Base-by-base conservation (phyloP, 106 monocot species). In the Dioscorea dumetorum region DNA sequence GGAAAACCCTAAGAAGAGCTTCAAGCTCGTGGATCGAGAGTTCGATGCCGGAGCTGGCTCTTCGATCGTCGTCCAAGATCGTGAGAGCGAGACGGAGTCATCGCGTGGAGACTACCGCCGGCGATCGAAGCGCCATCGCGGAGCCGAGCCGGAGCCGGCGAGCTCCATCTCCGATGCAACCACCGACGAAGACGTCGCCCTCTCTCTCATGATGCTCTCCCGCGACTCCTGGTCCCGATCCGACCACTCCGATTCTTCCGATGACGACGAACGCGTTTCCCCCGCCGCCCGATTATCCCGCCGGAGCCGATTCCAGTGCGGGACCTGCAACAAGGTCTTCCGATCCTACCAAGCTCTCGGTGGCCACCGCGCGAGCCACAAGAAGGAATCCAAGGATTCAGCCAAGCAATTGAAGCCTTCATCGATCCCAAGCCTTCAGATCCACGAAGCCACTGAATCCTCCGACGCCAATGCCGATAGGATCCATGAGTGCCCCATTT, bases 311-410 rank as follows among this genome's bases (percentile, higher is more conserved):
- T 86, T 87, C 73, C 79, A 90, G 65, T 82, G 85, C 74, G 83
- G 83, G 67, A 77, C 82, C 0, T 90, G 90, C 67, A 85, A 83
- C 69, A 85, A 80, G 64, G 85, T 83, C 1, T 85, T 90, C 80
- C 50, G 50, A 14, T 78, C 90, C 7, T 80, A 90, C 69, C 90
- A 90, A 34, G 90, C 90, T 0, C 85, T 90, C 35, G 90, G 90
- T 18, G 90, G 90, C 6, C 90, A 90, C 72, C 74, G 90, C 0
- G 85, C 90, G 13, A 83, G 83, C 72, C 95, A 95, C 63, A 87
- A 89, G 73, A 92, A 92, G 63, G 87, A 87, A 9, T 84, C 76
- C 51, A 85, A 83, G 1, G 88, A 85, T 65, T 87, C 81, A 61
- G 85, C 88, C 4, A 78, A 80, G 12, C 73, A 73, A 66, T 73